A percentile compares a stretch with the other conserved stretches of the same genome.
phyloP scores from a whole-genome alignment of 1,139 yeast species.

The Geotrichum citri-aurantii region DNA sequence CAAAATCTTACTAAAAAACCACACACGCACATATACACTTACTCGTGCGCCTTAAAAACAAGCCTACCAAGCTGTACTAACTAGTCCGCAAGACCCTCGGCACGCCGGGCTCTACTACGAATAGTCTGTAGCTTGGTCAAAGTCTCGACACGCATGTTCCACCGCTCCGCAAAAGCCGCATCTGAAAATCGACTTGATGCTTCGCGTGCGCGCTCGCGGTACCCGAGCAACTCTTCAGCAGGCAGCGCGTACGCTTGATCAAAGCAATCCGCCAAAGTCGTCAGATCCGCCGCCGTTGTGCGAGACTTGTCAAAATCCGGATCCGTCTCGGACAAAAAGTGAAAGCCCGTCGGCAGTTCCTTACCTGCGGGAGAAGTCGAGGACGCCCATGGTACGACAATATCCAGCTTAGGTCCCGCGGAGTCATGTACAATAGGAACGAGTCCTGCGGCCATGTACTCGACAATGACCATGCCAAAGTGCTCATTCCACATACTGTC shows the following conservation, averaged over 20 bases:
- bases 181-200: conserved; percentile 64
- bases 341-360: conserved; percentile 52
- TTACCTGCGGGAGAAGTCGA: neutral
- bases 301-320: conserved; percentile 37
- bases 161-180: conserved; percentile 50
- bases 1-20: neutral
- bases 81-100: conserved; percentile 1
- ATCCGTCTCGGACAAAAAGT: conserved; percentile 65
- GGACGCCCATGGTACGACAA: conserved; percentile 48
- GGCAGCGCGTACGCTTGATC: conserved; percentile 40
- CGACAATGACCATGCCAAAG: conserved; percentile 96
- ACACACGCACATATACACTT: neutral
- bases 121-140: conserved; percentile 39
- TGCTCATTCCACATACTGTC: conserved; percentile 99
- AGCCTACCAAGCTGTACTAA: no score
- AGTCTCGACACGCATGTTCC: conserved; percentile 46
- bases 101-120: conserved; percentile 32
- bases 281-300: conserved; percentile 24
- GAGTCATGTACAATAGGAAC: conserved; percentile 90
- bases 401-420: conserved; percentile 89
- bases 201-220: conserved; percentile 51
- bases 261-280: conserved; percentile 45
- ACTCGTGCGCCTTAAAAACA: no score
- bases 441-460: conserved; percentile 79
- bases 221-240: conserved; percentile 38